Base-by-base conservation (phyloP, 2,329 filamentous ascomycete genomes). In the Helotiales sp. region DNA sequence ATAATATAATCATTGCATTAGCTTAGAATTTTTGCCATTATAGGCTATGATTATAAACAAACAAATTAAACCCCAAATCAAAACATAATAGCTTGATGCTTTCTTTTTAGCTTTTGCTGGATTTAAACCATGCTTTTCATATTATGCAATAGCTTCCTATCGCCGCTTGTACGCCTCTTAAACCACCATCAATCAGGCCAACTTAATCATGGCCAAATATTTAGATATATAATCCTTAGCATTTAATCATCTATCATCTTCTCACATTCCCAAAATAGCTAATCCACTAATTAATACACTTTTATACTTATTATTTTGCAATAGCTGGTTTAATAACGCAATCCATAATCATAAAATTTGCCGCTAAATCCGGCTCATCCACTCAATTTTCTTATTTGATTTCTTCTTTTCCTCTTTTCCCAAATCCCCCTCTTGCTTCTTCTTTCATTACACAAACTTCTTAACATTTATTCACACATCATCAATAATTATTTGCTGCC, bases 111-210 rank as follows among this genome's bases (percentile, higher is more conserved):
- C 55, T 55, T 13, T 15, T n/a, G n/a, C n/a, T n/a, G n/a, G n/a
- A n/a, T n/a, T n/a, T n/a, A n/a, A n/a, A n/a, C n/a, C n/a, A 32
- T 17, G 13, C 40, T 45, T 7, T 20, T 45, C 2, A 17, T 45
- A 45, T 45, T 45, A 45, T 45, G 7, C 7, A 45, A 45, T 45
- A 17, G 40, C 40, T 7, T 45, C 7, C 17, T 17, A 20, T 45
- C 40, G 40, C 60, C 2, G n/a, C 47, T 65, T 13, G 24, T 61
- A 65, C 43, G 28, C 50, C 26, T 67, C 64, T 55, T 67, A 20
- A 20, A 67, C 64, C 6, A 69, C 64, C 32, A 69, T 69, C 22
- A 69, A 64, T 28, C 58, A 45, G 30, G 61, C 57, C 28, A 69
- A 65, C 60, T 69, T 67, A 37, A 66, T 66, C 24, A 69, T 22